Evolutionary conservation across 2,329 filamentous ascomycete genomes (phyloP), one percentile per base, ranked within the genome.

Genomic region (Pyricularia grisea): DNA sequence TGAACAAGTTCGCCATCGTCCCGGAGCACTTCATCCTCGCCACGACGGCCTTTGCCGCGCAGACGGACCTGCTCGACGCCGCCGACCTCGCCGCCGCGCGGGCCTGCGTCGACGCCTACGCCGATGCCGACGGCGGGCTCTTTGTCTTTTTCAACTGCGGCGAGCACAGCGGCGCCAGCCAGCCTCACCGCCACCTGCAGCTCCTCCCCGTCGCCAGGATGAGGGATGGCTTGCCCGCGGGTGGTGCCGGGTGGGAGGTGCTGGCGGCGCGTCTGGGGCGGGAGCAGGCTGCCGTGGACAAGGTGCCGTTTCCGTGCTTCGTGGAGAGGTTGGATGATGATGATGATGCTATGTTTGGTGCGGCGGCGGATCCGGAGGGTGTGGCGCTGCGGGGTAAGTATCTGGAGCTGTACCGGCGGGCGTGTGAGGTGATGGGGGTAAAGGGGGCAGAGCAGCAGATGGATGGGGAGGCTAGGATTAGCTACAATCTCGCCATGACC

Each of bases 1-100:
- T 93, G 60, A 93, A 93, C 81, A 93, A 92, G 77, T 93, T 90
- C 73, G 89, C 90, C 66, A 79, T 93, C 66, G 88, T 91, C 42
- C 84, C 86, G 0, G 84, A 88, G 73, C 90, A 93, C 78, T 91
- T 91, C 75, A 91, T 93, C 72, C 83, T 93, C 66, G 85, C 87
- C 0, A 93, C 90, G 0, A 85, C 79, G n/a, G 77, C 79, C 0
- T 88, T 88, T 75, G 85, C 87, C 74, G 79, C 81, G n/a, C 90
- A 93, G 80, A 88, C 86, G 1, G 81, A 90, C 72, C 74, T 89
- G 5, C 81, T 93, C 1, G 88, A 89, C 67, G 76, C 79, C 14
- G 79, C 79, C 30, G 90, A 92, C 73, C 78, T 92, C 31, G 84
- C 81, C 17, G 86, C 85, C 0, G 85, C 89, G 1, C 85, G 87